These are phyloP conservation scores for Plasmodium vivax DNA, from an alignment of 169 alveolate species.

Conservation along the genomic window DNA sequence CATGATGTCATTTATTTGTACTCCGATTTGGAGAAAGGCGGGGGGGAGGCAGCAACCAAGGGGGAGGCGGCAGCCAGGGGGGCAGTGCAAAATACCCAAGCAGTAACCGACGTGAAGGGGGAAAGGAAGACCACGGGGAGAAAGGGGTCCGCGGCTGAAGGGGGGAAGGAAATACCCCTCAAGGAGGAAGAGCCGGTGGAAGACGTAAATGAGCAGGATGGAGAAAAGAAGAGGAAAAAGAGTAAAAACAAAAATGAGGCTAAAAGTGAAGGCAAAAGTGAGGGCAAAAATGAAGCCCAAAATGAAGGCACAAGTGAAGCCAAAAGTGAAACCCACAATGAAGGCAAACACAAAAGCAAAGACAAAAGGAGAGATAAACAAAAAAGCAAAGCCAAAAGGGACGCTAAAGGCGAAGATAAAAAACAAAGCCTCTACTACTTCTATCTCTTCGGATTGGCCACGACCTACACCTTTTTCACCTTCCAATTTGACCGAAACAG, in stretches of 20 bases:
- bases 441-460: constrained; percentile 82
- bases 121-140: background rate
- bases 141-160: background rate
- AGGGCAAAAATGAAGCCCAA: too few relatives aligned
- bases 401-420: background rate
- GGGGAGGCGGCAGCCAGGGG: background rate
- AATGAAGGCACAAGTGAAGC: too few relatives aligned
- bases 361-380: background rate
- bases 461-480: constrained; percentile 83
- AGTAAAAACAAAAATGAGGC: background rate
- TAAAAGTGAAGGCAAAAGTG: background rate
- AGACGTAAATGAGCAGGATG: background rate
- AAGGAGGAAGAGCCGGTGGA: background rate
- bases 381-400: background rate
- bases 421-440: constrained; percentile 7
- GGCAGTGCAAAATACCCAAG: background rate
- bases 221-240: background rate
- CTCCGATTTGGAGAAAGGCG: constrained; percentile 21
- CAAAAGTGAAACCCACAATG: background rate
- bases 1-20: constrained; percentile 60
- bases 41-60: background rate
- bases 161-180: background rate
- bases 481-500: constrained; percentile 80
- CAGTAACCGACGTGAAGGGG: background rate
- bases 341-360: background rate